A percentile compares a stretch with the other conserved stretches of the same genome.
These are phyloP conservation scores for Phycomyces nitens DNA, from an alignment of 192 early-diverging fungal genomes.

Conservation along the genomic window DNA sequence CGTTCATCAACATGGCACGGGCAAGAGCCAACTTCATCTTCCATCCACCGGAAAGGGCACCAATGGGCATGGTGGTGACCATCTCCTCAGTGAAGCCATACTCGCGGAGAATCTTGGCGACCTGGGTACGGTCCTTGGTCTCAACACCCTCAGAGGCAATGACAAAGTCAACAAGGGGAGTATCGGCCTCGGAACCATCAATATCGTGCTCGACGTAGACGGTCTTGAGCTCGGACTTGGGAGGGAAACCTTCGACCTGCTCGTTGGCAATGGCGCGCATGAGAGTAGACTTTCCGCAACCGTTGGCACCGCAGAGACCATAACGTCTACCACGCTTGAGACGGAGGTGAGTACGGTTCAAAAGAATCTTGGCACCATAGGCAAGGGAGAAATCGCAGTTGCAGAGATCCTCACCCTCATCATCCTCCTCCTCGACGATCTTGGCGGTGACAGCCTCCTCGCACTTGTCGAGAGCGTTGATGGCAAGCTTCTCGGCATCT, in stretches of 20 bases:
- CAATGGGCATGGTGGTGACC: conserved; percentile 60
- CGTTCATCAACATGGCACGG: conserved; percentile 81
- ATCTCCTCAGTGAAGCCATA: conserved; percentile 70
- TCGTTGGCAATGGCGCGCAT: conserved; percentile 84
- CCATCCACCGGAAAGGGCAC: conserved; percentile 83
- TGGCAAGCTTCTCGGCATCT: conserved; percentile 50
- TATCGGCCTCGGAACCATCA: conserved; percentile 70
- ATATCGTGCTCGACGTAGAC: conserved; percentile 80
- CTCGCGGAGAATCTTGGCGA: conserved; percentile 48
- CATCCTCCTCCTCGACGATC: conserved; percentile 37
- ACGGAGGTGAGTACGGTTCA: conserved; percentile 61
- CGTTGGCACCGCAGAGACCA: conserved; percentile 81
- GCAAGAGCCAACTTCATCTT: conserved; percentile 88
- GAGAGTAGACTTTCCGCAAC: conserved; percentile 74
- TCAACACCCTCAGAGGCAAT: conserved; percentile 53
- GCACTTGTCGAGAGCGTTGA: conserved; percentile 42
- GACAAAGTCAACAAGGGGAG: conserved; percentile 64
- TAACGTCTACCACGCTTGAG: conserved; percentile 78
- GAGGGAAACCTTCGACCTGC: conserved; percentile 81
- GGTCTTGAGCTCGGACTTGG: conserved; percentile 64
- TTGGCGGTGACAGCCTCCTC: conserved; percentile 43
- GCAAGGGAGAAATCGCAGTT: conserved; percentile 84
- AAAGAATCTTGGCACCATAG: conserved; percentile 80
- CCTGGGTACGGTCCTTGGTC: conserved; percentile 47
- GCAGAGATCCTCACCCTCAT: conserved; percentile 55